Percentiles rank a stretch among this genome's conserved stretches.
Conservation (phyloP, 306 rosid genomes). For the Aeschynomene evenia region DNA sequence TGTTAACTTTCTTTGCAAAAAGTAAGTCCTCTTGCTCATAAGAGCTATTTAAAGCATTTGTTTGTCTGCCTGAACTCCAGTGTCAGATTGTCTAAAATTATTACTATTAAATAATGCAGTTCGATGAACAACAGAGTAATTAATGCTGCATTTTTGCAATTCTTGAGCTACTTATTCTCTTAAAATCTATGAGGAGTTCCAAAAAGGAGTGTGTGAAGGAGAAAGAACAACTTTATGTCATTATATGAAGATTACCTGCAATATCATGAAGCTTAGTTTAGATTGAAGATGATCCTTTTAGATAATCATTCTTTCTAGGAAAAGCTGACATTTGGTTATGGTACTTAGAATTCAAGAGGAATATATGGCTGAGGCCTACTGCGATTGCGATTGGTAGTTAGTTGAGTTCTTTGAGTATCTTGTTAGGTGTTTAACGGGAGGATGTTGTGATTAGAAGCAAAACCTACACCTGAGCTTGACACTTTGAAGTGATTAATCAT, state of each 20-base stretch:
- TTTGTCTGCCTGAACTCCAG: conserved; percentile 30
- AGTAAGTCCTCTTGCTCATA: conserved; percentile 27
- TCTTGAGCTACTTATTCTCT: not conserved
- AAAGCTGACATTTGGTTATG: not conserved
- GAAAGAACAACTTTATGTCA: conserved; percentile 3
- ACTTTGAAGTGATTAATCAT: too few species aligned
- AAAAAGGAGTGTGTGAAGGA: not conserved
- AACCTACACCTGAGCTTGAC: too few species aligned
- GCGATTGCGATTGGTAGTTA: too few species aligned
- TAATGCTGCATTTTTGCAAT: conserved; percentile 17
- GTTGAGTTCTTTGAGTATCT: too few species aligned
- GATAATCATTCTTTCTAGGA: not conserved
- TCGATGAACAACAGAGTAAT: not conserved
- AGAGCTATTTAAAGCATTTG: conserved; percentile 35
- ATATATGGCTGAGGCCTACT: conserved; percentile 24
- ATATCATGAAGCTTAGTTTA: conserved; percentile 7
- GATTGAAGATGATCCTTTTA: not conserved
- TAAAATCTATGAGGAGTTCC: not conserved
- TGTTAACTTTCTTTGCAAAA: conserved; percentile 47
- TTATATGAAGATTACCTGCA: not conserved
- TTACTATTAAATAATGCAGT: conserved; percentile 29
- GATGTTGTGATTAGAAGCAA: too few species aligned
- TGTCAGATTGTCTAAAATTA: conserved; percentile 28
- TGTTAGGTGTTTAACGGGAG: too few species aligned
- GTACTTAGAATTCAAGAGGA: conserved; percentile 17